Conservation (phyloP, 169 alveolate species). For the Eimeria maxima region DNA sequence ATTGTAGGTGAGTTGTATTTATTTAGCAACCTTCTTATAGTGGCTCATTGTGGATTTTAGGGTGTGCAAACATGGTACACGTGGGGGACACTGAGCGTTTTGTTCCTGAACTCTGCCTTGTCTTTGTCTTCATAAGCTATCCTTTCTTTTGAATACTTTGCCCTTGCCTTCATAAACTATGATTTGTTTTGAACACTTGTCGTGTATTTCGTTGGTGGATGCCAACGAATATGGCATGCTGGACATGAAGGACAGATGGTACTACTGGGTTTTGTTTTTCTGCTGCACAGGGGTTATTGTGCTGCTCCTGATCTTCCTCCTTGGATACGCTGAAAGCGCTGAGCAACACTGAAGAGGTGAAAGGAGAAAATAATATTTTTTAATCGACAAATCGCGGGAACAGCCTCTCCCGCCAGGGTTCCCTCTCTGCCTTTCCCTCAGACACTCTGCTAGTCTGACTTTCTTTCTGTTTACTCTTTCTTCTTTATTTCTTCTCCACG, state of each 20-base stretch:
- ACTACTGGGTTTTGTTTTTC: background rate
- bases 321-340: constrained; percentile 8
- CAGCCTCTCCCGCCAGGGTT: background rate
- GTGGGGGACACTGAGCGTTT: background rate
- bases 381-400: background rate
- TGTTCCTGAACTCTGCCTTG: background rate
- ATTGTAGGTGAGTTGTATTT: constrained; percentile 7
- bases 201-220: background rate
- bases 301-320: constrained; percentile 18
- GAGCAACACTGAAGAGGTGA: background rate
- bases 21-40: background rate
- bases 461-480: background rate
- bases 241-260: background rate
- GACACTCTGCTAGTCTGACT: background rate
- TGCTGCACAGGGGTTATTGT: constrained; percentile 20
- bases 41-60: background rate
- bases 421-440: background rate
- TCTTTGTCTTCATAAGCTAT: background rate
- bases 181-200: background rate
- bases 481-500: too few species aligned
- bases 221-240: background rate
- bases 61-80: background rate
- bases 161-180: background rate
- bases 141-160: background rate
- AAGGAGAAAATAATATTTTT: background rate